Percentiles rank a stretch among this genome's conserved stretches.
These are phyloP conservation scores for Vigna unguiculata DNA, from an alignment of 306 rosid species.

Conservation along the genomic window DNA sequence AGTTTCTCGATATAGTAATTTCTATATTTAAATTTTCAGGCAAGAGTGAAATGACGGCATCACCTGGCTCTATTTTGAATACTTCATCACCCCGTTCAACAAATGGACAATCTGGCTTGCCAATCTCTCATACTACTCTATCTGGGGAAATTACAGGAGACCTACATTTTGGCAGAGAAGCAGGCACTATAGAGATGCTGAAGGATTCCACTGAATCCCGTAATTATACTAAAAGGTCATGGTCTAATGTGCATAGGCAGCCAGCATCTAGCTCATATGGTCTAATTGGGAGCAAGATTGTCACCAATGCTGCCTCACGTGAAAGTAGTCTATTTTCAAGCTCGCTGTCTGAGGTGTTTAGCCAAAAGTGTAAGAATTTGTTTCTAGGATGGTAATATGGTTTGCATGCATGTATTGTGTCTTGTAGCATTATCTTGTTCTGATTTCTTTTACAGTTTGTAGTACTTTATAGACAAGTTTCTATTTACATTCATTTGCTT, in stretches of 20 bases:
- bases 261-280: constrained; percentile 66
- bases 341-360: constrained; percentile 74
- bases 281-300: constrained; percentile 59
- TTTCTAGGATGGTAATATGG: constrained; percentile 42
- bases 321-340: constrained; percentile 87
- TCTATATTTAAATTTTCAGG: constrained; percentile 51
- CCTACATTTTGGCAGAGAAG: constrained; percentile 51
- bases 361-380: constrained; percentile 69
- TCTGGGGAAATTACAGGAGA: constrained; percentile 50
- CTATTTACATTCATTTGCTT: constrained; percentile 34
- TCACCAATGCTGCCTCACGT: constrained; percentile 54
- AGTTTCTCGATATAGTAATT: constrained; percentile 36
- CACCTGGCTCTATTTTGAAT: constrained; percentile 59
- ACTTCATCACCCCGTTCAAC: constrained; percentile 48
- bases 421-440: background rate
- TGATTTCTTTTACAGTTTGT: constrained; percentile 10
- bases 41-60: constrained; percentile 52
- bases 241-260: constrained; percentile 58
- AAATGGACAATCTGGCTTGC: constrained; percentile 53
- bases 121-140: constrained; percentile 48
- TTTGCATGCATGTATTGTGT: constrained; percentile 30
- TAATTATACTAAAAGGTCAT: constrained; percentile 55
- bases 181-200: constrained; percentile 48
- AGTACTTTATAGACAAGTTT: constrained; percentile 28
- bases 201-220: constrained; percentile 56